Percentiles rank a stretch among this genome's conserved stretches.
Conservation (phyloP, 2,329 filamentous ascomycete genomes). For the Paramyrothecium sp. region DNA sequence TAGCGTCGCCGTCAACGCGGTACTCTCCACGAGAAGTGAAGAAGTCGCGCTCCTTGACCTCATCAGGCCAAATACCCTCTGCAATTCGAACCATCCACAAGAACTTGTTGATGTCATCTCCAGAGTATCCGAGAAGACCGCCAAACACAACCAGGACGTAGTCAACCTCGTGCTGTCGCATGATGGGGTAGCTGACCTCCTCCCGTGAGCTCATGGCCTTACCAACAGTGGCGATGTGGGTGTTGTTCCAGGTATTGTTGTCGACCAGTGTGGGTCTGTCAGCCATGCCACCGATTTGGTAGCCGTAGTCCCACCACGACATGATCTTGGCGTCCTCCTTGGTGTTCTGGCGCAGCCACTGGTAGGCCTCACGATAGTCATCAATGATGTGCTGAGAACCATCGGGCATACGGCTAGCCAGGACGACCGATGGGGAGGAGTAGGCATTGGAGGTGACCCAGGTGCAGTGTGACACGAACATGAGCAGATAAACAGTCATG, state of each 20-base stretch:
- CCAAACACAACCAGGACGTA: slow-evolving; percentile 98
- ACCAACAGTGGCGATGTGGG: slow-evolving; percentile 96
- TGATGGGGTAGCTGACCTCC: slow-evolving; percentile 97
- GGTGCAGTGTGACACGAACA: slow-evolving; percentile 97
- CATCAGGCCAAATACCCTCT: slow-evolving; percentile 99
- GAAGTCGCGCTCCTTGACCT: slow-evolving; percentile 95
- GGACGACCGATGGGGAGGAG: slow-evolving; percentile 93
- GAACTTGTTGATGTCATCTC: slow-evolving; percentile 99
- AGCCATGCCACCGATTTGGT: slow-evolving; percentile 99
- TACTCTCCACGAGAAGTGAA: slow-evolving; percentile 95
- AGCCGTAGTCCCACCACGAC: slow-evolving; percentile 99
- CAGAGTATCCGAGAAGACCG: slow-evolving; percentile 92
- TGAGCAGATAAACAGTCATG: slow-evolving; percentile 76
- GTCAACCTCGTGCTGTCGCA: slow-evolving; percentile 97
- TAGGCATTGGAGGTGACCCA: slow-evolving; percentile 99
- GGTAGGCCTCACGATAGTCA: slow-evolving; percentile 98
- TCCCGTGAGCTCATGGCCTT: slow-evolving; percentile 98
- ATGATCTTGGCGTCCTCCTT: slow-evolving; percentile 94
- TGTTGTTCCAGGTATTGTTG: slow-evolving; percentile 99
- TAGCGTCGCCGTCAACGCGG: slow-evolving; percentile 87
- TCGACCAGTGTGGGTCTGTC: slow-evolving; percentile 95
- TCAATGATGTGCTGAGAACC: slow-evolving; percentile 98
- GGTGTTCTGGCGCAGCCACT: slow-evolving; percentile 98
- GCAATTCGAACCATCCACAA: slow-evolving; percentile 99
- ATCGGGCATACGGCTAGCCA: slow-evolving; percentile 89